Evolutionary conservation across 768 basidiomycete species (phyloP), one percentile per base, ranked within the genome.

Genomic region (Candolleomyces efflorescens): DNA sequence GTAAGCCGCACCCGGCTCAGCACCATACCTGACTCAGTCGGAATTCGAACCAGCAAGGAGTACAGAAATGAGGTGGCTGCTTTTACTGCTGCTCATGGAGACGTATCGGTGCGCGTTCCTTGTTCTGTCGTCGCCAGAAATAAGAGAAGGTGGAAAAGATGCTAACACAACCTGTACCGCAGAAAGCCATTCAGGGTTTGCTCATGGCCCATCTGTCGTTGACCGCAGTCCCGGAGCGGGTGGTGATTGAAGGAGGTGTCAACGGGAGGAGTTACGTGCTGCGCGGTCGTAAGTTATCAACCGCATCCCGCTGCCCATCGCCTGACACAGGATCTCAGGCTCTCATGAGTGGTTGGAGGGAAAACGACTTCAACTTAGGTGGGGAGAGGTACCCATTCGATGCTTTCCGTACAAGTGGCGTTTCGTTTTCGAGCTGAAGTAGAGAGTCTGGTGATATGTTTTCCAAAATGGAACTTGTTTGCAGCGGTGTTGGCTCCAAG

Each of bases 101-200:
- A 76, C 26, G 76, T 77, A 24, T 71, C 73, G 2, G 75, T 76
- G 49, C 36, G 72, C 63, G 1, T 32, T 5, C 13, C 45, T 20
- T 23, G 38, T 18, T n/a, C 24, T 46, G 36, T 13, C 5, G 32
- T 22, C 39, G 24, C 12, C 27, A 3, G n/a, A n/a, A 20, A 11
- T 13, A 24, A 32, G 17, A 38, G 10, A 5, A n/a, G n/a, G n/a
- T n/a, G n/a, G n/a, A n/a, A n/a, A n/a, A n/a, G n/a, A n/a, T n/a
- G n/a, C n/a, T 18, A 17, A 27, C 22, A 20, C 38, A 11, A 32
- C 1, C 32, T 32, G 32, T 22, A 1, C 53, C 11, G 41, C 53
- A 77, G 75, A 67, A 64, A 61, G 74, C 67, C 2, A 63, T 76
- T 6, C 74, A 74, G 59, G 70, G 64, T 46, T 39, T 53, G 27